phyloP scores from a whole-genome alignment of 331 rosid species.

The Acacia pycnantha region DNA sequence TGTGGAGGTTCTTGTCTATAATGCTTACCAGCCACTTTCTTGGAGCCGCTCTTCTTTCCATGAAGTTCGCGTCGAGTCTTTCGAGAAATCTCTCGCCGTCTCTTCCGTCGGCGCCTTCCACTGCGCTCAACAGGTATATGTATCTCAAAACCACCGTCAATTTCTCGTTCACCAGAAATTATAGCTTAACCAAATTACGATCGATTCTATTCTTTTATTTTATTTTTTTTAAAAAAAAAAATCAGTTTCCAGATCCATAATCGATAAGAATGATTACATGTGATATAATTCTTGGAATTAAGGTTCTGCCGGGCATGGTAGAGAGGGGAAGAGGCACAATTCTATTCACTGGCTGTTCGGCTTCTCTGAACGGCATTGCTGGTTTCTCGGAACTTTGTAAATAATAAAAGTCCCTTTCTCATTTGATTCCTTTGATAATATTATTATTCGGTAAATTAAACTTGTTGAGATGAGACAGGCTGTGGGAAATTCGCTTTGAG shows the following conservation, averaged over 20 bases:
- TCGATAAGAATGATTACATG: not conserved
- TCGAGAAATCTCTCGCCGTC: constrained; percentile 76
- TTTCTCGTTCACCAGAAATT: not conserved
- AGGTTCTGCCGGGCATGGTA: constrained; percentile 94
- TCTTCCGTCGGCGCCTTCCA: constrained; percentile 88
- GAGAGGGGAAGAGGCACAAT: constrained; percentile 92
- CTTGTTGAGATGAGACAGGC: constrained; percentile 40
- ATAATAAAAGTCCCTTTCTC: not conserved
- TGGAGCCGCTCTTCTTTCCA: constrained; percentile 54
- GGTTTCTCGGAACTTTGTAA: constrained; percentile 79
- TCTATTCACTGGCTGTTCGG: constrained; percentile 87
- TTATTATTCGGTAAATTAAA: not conserved
- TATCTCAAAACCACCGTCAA: not conserved
- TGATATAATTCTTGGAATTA: not conserved
- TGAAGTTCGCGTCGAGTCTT: constrained; percentile 58
- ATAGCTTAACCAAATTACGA: not conserved
- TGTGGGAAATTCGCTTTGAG: constrained; percentile 96
- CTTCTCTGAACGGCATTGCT: constrained; percentile 79
- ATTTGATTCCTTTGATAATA: not conserved
- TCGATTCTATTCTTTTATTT: not conserved
- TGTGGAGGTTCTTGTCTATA: constrained; percentile 83
- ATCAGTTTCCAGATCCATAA: not conserved
- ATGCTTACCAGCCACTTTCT: constrained; percentile 56
- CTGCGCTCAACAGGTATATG: constrained; percentile 78
- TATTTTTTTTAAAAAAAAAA: not conserved